phyloP scores from a whole-genome alignment of 1,284 basidiomycete species.

The Trichosporon sp. region DNA sequence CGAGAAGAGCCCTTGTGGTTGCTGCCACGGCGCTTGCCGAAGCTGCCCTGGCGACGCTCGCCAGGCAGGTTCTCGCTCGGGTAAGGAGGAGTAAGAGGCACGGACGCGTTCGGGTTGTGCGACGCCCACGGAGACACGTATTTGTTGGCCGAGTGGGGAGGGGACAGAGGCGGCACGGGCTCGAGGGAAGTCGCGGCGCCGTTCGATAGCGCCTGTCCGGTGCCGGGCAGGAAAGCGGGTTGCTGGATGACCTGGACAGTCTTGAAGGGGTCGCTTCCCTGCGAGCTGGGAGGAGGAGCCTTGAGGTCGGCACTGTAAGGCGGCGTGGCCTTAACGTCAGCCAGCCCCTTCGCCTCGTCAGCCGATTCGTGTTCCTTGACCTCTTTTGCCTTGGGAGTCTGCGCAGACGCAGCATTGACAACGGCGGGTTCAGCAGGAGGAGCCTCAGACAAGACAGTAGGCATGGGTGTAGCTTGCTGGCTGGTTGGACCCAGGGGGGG shows the following conservation, averaged over 20 bases:
- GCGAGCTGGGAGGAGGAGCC: background rate
- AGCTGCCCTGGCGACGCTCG: conserved; percentile 1
- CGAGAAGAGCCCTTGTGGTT: conserved; percentile 11
- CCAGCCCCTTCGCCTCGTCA: background rate
- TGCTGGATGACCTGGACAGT: conserved; percentile 9
- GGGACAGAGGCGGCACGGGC: conserved; percentile 24
- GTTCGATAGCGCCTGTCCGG: conserved; percentile 9
- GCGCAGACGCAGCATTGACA: background rate
- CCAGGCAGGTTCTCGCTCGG: background rate
- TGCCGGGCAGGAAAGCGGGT: conserved; percentile 8
- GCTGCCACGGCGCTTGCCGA: conserved; percentile 9
- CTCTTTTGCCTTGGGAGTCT: background rate
- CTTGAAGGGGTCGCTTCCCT: background rate
- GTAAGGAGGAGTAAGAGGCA: conserved; percentile 22
- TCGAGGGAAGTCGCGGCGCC: background rate
- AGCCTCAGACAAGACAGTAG: background rate
- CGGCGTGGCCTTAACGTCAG: no score
- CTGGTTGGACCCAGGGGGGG: conserved; percentile 11
- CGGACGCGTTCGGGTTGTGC: conserved; percentile 32
- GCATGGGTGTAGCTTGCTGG: background rate
- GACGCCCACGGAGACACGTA: conserved; percentile 38
- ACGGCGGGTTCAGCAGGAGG: background rate
- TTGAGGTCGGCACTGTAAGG: background rate
- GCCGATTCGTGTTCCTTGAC: background rate
- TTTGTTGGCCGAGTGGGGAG: conserved; percentile 27